phyloP scores from a whole-genome alignment of 2,329 filamentous ascomycete species.

The Exserohilum rostratum region DNA sequence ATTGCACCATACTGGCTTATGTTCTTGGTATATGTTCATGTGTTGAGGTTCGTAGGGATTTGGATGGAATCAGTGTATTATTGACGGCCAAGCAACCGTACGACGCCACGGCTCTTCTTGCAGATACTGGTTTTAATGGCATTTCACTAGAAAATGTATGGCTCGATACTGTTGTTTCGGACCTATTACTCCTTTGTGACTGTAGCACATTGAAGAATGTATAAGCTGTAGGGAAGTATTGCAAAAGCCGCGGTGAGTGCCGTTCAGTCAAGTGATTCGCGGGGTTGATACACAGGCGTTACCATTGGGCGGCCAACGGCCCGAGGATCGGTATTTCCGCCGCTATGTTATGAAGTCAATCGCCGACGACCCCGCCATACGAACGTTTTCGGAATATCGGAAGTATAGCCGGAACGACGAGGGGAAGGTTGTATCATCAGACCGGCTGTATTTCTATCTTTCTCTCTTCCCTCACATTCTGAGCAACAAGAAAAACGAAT shows the following conservation, averaged over 20 bases:
- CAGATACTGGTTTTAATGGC: background rate
- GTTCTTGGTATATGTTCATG: background rate
- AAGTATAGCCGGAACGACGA: slow-evolving; percentile 18
- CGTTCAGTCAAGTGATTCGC: background rate
- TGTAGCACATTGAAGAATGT: background rate
- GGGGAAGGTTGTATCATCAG: slow-evolving; percentile 13
- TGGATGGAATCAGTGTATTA: background rate
- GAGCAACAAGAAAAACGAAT: background rate
- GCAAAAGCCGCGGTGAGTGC: slow-evolving; percentile 6
- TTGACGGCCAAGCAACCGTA: background rate
- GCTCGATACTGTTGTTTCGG: no score
- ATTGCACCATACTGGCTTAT: background rate
- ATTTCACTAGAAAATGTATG: background rate
- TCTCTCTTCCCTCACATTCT: background rate
- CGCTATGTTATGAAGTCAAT: slow-evolving; percentile 12
- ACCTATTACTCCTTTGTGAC: no score
- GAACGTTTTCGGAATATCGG: slow-evolving; percentile 22
- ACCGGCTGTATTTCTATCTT: background rate
- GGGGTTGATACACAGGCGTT: background rate
- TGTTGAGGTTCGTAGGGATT: background rate
- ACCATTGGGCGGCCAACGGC: slow-evolving; percentile 18
- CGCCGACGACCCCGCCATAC: slow-evolving; percentile 20
- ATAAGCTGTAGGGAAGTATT: background rate
- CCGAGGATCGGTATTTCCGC: slow-evolving; percentile 27
- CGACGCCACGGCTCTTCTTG: background rate